Percentiles rank a stretch among this genome's conserved stretches.
These are phyloP conservation scores for Neonectria faginata DNA, from an alignment of 2,329 filamentous ascomycete species.

Conservation along the genomic window DNA sequence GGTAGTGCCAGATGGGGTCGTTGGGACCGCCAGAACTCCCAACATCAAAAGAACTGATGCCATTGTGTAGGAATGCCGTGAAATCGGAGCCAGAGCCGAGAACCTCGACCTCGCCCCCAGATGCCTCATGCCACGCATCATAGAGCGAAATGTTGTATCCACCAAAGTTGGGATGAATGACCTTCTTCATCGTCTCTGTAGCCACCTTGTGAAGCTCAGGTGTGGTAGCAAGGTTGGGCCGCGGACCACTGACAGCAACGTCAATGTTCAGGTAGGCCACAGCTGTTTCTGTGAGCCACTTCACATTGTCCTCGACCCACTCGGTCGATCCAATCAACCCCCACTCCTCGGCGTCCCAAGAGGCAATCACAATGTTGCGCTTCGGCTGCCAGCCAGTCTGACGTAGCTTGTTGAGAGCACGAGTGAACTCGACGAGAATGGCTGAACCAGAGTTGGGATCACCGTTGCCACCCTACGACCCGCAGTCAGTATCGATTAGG, in stretches of 20 bases:
- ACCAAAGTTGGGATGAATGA: conserved; percentile 71
- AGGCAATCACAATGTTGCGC: conserved; percentile 77
- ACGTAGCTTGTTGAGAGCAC: conserved; percentile 76
- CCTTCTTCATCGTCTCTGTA: conserved; percentile 69
- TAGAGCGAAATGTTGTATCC: conserved; percentile 54
- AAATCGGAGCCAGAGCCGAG: conserved; percentile 76
- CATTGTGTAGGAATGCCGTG: conserved; percentile 72
- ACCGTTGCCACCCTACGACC: conserved; percentile 74
- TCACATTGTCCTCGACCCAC: conserved; percentile 86
- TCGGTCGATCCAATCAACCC: conserved; percentile 84
- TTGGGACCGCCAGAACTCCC: conserved; percentile 58
- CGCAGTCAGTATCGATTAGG: background rate
- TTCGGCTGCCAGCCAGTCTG: conserved; percentile 83
- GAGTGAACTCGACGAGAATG: conserved; percentile 79
- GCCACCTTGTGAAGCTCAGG: conserved; percentile 76
- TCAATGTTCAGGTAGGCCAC: conserved; percentile 87
- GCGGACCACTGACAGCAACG: conserved; percentile 69
- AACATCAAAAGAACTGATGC: conserved; percentile 64
- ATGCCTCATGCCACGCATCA: conserved; percentile 54
- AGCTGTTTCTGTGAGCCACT: conserved; percentile 77
- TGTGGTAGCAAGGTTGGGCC: conserved; percentile 69
- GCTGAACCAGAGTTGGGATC: conserved; percentile 87
- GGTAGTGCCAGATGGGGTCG: conserved; percentile 78
- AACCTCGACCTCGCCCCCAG: conserved; percentile 57
- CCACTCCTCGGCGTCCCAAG: conserved; percentile 82